Evolutionary conservation across 139 green algal species (phyloP).

Genomic region (Chlamydomonas schloesseri): DNA sequence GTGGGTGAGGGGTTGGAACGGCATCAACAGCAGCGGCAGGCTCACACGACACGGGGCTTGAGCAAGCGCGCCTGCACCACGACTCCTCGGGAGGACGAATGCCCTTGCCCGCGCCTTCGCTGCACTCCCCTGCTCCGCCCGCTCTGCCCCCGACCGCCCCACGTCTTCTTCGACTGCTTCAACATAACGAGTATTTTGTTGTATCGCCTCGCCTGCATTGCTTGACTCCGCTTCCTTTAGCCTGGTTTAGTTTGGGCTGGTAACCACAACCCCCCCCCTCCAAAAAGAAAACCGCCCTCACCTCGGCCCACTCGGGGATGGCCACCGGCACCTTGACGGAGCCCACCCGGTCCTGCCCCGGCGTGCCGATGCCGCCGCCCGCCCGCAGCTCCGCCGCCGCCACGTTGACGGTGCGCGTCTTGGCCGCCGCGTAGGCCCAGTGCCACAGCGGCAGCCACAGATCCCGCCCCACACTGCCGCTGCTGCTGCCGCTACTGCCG

Average conservation of each 20-base stretch:
- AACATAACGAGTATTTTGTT: too few relatives aligned
- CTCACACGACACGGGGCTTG: too few relatives aligned
- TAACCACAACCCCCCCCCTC: background rate
- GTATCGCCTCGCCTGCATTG: too few relatives aligned
- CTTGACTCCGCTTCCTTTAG: background rate
- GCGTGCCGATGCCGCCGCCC: background rate
- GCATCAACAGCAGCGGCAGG: too few relatives aligned
- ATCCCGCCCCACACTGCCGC: background rate
- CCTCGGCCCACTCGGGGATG: conserved; percentile 19
- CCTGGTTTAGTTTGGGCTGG: background rate
- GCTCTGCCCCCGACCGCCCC: too few relatives aligned
- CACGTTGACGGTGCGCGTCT: conserved; percentile 21
- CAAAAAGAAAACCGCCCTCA: background rate
- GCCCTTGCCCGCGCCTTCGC: too few relatives aligned
- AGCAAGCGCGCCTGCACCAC: too few relatives aligned
- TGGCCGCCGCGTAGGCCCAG: conserved; percentile 16
- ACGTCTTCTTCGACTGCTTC: too few relatives aligned
- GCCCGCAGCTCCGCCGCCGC: conserved; percentile 1
- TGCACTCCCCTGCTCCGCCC: too few relatives aligned
- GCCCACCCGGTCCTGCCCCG: background rate
- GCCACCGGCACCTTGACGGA: background rate
- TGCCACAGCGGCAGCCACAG: conserved; percentile 28
- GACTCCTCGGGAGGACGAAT: too few relatives aligned
- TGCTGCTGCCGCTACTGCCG: background rate
- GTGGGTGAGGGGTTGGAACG: too few relatives aligned